Base-by-base conservation (phyloP, 768 basidiomycete genomes). In the Myochromella boudieri region DNA sequence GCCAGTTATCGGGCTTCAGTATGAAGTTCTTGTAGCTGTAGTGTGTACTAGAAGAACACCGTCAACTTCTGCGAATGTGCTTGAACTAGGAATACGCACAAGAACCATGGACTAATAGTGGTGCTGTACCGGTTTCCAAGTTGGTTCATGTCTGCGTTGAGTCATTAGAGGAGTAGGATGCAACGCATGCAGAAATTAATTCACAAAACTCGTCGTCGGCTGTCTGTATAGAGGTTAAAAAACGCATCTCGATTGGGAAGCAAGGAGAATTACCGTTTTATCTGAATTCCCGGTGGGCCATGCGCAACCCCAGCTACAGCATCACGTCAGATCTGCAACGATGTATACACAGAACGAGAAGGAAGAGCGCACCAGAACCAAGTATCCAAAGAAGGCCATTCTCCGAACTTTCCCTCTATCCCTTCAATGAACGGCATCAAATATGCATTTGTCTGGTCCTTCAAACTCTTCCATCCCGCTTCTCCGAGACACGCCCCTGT, bases 1-100 rank as follows among this genome's bases (percentile, higher is more conserved):
- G 72, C 76, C 82, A 86, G 60, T 85, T 74, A 57, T 88, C 87
- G 14, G 77, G 69, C 14, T 78, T 76, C 58, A 79, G 82, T 53
- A 85, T 71, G 59, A 77, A 85, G 59, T 82, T 84, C 67, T 84
- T 84, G 68, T 78, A 78, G 69, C 56, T 68, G 31, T 73, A 75
- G 54, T 78, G 73, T 4, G 75, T 75, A 53, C 80, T 81, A 76
- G 60, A 72, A 71, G 17, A 29, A 8, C 37, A 6, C 21, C 2
- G 51, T 38, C 40, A 46, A 28, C 29, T 8, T 22, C 20, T 25
- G 39, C 8, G 18, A 38, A 6, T 7, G 4, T 38, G 38, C 3
- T 28, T n/a, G n/a, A n/a, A n/a, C n/a, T 28, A 15, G 2, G 10
- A 44, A 42, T 17, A 21, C 74, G 42, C 49, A 77, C 75, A 64